A percentile compares a stretch with the other conserved stretches of the same genome.
Conservation (phyloP, 805 yeast species). For the Barnettozyma botsteinii region DNA sequence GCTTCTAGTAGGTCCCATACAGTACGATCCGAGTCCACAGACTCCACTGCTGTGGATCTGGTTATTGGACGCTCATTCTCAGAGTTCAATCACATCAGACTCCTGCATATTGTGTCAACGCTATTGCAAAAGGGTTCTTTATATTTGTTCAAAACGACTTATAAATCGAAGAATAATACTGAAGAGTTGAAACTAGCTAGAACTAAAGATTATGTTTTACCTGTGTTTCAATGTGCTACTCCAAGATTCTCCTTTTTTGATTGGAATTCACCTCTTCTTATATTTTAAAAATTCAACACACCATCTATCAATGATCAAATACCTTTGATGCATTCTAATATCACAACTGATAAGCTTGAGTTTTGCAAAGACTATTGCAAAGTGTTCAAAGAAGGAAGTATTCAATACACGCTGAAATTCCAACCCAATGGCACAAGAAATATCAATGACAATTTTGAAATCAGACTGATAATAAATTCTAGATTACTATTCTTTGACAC, state of each 20-base stretch:
- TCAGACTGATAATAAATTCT: constrained; percentile 28
- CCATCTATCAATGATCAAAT: constrained; percentile 5
- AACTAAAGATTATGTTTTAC: constrained; percentile 27
- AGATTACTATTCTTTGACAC: constrained; percentile 31
- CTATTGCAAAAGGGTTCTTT: constrained; percentile 33
- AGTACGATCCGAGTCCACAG: neutral
- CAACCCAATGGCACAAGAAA: constrained; percentile 16
- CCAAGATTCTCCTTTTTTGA: constrained; percentile 28
- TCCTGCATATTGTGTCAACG: constrained; percentile 29
- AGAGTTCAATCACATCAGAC: constrained; percentile 25
- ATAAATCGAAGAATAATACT: constrained; percentile 24
- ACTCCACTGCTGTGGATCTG: constrained; percentile 19
- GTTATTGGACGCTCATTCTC: constrained; percentile 19
- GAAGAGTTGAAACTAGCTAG: constrained; percentile 11
- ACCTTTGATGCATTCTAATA: neutral
- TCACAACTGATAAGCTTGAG: constrained; percentile 22
- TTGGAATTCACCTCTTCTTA: constrained; percentile 25
- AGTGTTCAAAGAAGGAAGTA: constrained; percentile 19
- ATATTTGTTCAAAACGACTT: constrained; percentile 17
- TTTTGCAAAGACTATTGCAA: constrained; percentile 30
- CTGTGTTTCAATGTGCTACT: constrained; percentile 30
- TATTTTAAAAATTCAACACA: constrained; percentile 25
- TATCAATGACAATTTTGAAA: constrained; percentile 17
- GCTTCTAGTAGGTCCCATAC: neutral
- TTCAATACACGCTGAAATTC: constrained; percentile 29